Evolutionary conservation across 164 flowering plant species (phyloP).

Genomic region (Magnolia officinalis): DNA sequence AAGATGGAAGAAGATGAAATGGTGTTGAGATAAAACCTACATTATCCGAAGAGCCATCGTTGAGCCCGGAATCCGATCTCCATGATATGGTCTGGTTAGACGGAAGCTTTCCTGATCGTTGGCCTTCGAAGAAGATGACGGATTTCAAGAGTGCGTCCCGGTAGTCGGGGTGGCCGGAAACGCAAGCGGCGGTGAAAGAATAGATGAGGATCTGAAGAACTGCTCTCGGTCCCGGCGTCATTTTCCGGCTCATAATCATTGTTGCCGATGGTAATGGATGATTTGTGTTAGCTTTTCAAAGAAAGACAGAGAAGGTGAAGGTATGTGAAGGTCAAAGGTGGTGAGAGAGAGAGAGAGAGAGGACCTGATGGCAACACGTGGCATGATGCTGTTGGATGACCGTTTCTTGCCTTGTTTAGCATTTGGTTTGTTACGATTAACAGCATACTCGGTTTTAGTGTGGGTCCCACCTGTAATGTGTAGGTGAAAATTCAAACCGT

Average conservation of each 20-base stretch:
- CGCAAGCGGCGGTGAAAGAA: not conserved
- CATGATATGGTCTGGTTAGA: conserved; percentile 39
- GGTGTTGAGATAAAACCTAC: conserved; percentile 24
- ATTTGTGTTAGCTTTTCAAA: not conserved
- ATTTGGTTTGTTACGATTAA: not conserved
- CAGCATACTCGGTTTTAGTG: not conserved
- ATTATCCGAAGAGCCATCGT: conserved; percentile 44
- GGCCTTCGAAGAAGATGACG: conserved; percentile 71
- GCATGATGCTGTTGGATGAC: conserved; percentile 2
- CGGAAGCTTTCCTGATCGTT: conserved; percentile 74
- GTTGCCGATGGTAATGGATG: no score
- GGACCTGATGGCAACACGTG: not conserved
- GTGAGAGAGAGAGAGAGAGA: not conserved
- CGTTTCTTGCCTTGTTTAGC: not conserved
- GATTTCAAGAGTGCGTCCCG: conserved; percentile 62
- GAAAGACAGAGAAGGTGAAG: no score
- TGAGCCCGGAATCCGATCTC: conserved; percentile 58
- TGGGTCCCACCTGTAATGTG: no score
- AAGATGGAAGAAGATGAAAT: not conserved
- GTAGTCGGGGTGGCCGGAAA: conserved; percentile 44
- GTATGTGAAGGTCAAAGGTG: not conserved
- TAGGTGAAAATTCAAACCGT: no score
- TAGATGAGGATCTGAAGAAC: not conserved
- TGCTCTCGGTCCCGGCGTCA: not conserved
- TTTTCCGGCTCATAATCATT: not conserved